phyloP scores from a whole-genome alignment of 768 basidiomycete genomes.

The Lepiota brunneoincarnata region DNA sequence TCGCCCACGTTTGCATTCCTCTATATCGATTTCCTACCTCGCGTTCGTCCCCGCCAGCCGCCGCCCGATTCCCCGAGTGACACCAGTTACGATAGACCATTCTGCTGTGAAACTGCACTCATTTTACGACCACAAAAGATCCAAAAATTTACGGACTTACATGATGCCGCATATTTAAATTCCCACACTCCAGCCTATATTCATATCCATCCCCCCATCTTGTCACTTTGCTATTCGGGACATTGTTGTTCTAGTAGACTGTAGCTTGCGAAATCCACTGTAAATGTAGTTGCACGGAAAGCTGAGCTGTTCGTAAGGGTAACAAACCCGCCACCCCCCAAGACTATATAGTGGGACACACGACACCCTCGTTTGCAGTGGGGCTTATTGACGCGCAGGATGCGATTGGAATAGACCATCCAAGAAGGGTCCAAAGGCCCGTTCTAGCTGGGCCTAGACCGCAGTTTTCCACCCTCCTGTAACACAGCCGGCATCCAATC shows the following conservation, averaged over 20 bases:
- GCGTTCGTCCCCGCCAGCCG: neutral
- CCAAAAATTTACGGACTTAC: neutral
- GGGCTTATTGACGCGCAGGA: no score
- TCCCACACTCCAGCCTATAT: neutral
- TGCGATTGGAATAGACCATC: no score
- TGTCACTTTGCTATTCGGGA: neutral
- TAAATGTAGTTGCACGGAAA: neutral
- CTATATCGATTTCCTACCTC: neutral
- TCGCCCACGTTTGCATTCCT: neutral
- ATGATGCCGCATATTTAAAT: neutral
- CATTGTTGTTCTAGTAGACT: neutral
- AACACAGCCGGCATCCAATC: neutral
- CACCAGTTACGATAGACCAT: no score
- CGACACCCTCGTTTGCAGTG: constrained; percentile 7
- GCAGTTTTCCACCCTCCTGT: neutral
- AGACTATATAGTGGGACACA: constrained; percentile 5
- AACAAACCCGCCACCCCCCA: neutral
- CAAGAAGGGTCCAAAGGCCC: neutral
- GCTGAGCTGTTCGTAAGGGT: neutral
- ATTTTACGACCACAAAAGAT: no score
- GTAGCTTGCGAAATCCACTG: neutral
- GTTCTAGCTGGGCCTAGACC: constrained; percentile 8
- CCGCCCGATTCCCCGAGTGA: no score
- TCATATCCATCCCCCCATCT: neutral
- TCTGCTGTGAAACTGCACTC: no score